Conservation (phyloP, 441 rosid genomes). For the Adansonia grandidieri region DNA sequence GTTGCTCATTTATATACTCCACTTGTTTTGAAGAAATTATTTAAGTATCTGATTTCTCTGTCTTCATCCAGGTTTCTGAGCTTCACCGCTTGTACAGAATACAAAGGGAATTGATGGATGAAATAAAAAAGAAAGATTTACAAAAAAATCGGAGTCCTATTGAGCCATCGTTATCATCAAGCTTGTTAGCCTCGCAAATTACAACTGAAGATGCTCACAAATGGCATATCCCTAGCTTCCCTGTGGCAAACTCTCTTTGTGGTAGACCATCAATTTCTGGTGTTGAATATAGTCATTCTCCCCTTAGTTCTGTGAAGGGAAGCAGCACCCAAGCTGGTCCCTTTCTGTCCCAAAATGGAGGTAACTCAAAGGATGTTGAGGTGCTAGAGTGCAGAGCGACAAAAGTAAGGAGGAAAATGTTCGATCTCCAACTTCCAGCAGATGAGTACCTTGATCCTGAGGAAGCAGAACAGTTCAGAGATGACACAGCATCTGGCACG, state of each 20-base stretch:
- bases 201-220: conserved; percentile 66
- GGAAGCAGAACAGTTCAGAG: conserved; percentile 59
- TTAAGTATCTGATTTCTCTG: conserved; percentile 25
- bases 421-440: conserved; percentile 95
- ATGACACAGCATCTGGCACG: conserved; percentile 45
- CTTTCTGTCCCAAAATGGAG: conserved; percentile 65
- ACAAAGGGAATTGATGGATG: conserved; percentile 79
- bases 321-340: conserved; percentile 55
- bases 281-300: conserved; percentile 68
- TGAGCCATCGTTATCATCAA: conserved; percentile 67
- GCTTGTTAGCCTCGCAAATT: conserved; percentile 64
- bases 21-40: conserved; percentile 25
- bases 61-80: conserved; percentile 59
- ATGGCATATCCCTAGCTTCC: conserved; percentile 62
- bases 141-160: conserved; percentile 42
- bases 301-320: conserved; percentile 66
- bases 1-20: conserved; percentile 29
- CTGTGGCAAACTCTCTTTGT: conserved; percentile 54
- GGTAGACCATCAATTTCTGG: conserved; percentile 64
- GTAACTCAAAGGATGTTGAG: conserved; percentile 59
- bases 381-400: conserved; percentile 62
- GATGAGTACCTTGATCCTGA: conserved; percentile 78
- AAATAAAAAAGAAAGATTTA: conserved; percentile 56
- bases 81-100: conserved; percentile 84
- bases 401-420: conserved; percentile 72